Base-by-base conservation (phyloP, 768 basidiomycete species). In the Lyophyllum decastes region DNA sequence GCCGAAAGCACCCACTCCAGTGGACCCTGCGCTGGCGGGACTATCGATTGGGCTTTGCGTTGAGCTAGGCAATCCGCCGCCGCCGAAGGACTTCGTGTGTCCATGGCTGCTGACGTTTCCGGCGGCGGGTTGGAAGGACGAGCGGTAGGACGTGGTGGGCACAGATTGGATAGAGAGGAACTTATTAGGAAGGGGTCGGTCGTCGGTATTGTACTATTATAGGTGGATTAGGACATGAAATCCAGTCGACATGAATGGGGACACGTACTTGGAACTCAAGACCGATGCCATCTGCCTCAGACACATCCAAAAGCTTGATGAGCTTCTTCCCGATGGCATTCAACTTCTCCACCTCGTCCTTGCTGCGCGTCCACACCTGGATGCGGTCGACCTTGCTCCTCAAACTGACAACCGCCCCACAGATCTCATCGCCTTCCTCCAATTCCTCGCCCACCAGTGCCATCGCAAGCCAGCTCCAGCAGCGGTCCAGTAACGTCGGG, bases 381-480 rank as follows among this genome's bases (percentile, higher is more conserved):
- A 97, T 92, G 51, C 95, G 78, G 68, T 96, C 92, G 52, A 93
- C 86, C 72, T 93, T 94, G 61, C 86, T 88, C 64, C 92, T 78
- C 70, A 94, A 74, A 63, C 91, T 93, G 48, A 95, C 93, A 17
- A 96, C 95, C 0, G 90, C 89, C 41, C 90, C 90, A 61, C 89
- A 92, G 55, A 95, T 89, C 68, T 85, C 94, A 61, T 81, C 85
- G 25, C 76, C 87, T 48, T 80, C 87, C 67, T 84, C 85, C 65
- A 90, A 79, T 68, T 90, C 87, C 73, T 93, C 88, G 7, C 93
- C 95, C 10, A 97, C 90, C 12, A 97, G 82, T 3, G 91, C 92
- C 89, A 96, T 94, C 30, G 90, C 87, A 19, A 96, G 78, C 86
- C 92, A 94, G 47, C 80, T 81, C 94, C 95, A 97, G 71, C 89